Conservation (phyloP, 2,329 filamentous ascomycete species). For the Tothia fuscella region DNA sequence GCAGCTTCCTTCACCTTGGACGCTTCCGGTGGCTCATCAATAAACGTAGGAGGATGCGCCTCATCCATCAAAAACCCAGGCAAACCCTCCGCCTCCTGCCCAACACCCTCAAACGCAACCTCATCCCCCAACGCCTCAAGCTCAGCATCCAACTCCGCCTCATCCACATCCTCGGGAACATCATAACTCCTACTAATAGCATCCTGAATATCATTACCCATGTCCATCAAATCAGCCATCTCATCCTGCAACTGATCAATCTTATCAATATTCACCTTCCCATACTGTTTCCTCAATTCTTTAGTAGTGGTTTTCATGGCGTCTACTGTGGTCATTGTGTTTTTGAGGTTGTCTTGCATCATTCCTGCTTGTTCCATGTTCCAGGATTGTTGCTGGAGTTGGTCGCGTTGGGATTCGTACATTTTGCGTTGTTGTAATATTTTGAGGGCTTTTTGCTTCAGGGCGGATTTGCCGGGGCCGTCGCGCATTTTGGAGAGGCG, state of each 20-base stretch:
- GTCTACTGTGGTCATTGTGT: slow-evolving; percentile 96
- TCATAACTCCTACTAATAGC: slow-evolving; percentile 85
- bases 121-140: slow-evolving; percentile 89
- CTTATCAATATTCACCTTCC: slow-evolving; percentile 93
- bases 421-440: slow-evolving; percentile 86
- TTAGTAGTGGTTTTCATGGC: slow-evolving; percentile 96
- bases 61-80: slow-evolving; percentile 88
- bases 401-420: slow-evolving; percentile 88
- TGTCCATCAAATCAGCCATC: slow-evolving; percentile 96
- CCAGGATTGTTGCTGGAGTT: slow-evolving; percentile 89
- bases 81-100: slow-evolving; percentile 42
- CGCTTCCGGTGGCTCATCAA: slow-evolving; percentile 75
- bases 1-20: slow-evolving; percentile 75
- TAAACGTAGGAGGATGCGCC: slow-evolving; percentile 64
- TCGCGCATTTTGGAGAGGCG: slow-evolving; percentile 90
- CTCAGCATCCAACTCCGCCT: slow-evolving; percentile 92
- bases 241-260: slow-evolving; percentile 97
- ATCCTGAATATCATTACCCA: slow-evolving; percentile 97
- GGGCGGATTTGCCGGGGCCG: slow-evolving; percentile 80
- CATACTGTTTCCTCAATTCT: slow-evolving; percentile 83
- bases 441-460: slow-evolving; percentile 90
- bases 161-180: slow-evolving; percentile 91
- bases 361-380: slow-evolving; percentile 98
- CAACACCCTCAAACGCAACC: slow-evolving; percentile 70
- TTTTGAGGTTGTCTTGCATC: slow-evolving; percentile 98